Base-by-base conservation (phyloP, 2,329 filamentous ascomycete species). In the Fusarium sp. region DNA sequence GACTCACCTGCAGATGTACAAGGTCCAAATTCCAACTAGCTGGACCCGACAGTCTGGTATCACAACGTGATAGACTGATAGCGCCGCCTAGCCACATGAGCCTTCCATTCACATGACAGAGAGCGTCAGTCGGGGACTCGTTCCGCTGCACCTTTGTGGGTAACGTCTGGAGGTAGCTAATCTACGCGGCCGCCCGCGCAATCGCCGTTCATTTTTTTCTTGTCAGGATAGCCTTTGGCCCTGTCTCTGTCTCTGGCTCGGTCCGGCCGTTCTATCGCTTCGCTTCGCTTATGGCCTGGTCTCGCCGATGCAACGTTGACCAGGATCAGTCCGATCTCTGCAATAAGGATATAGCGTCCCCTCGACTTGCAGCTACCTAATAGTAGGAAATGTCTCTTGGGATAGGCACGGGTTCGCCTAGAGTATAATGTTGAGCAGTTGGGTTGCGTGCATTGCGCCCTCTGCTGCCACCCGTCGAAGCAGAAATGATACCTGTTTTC, bases 11-110 rank as follows among this genome's bases (percentile, higher is more conserved):
- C 53, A 58, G 41, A 54, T 48, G 60, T 55, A 50, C 50, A 51
- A 45, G 58, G 50, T 47, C 52, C 46, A 44, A 44, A 54, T 13
- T 9, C 50, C 41, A 56, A 41, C 45, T 55, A 56, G 65, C 19
- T 63, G 48, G 60, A 71, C 70, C 74, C 74, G 68, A 71, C 69
- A 66, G 71, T 63, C 30, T 65, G 74, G 74, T 73, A 71, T 69
- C 61, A 59, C 66, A 50, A n/a, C 17, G 41, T 54, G 41, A 56
- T 37, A 37, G 17, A 37, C 35, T 70, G 65, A 66, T 66, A 59
- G 30, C 66, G 61, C 53, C 46, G 54, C 37, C 20, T 40, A 59
- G 47, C 67, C 70, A 66, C 63, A 73, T 60, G 53, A 62, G 65
- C 67, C 53, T 60, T 64, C 61, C 48, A 66, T 71, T 72, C 73